Evolutionary conservation across 169 alveolate genomes (phyloP).

Genomic region (Cryptosporidium sp.): DNA sequence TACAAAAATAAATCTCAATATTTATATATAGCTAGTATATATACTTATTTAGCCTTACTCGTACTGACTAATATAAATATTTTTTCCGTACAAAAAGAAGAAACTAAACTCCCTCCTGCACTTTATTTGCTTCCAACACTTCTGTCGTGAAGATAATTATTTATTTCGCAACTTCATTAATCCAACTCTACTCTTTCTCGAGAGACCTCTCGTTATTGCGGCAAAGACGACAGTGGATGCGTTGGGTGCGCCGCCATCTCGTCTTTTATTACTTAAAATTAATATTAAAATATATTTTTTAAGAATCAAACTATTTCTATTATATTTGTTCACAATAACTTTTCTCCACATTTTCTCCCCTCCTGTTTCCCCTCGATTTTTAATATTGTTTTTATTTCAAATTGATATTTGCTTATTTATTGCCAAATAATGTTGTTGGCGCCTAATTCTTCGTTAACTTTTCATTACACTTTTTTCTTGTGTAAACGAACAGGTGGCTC

Average conservation of each 20-base stretch:
- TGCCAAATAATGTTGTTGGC: neutral
- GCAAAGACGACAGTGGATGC: constrained; percentile 34
- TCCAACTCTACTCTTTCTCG: constrained; percentile 42
- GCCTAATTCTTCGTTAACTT: neutral
- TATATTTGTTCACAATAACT: neutral
- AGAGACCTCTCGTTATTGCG: constrained; percentile 73
- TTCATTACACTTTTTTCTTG: neutral
- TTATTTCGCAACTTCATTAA: neutral
- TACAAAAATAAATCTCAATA: constrained; percentile 42
- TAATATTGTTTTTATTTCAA: too few relatives aligned
- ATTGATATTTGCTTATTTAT: too few relatives aligned
- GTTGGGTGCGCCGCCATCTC: constrained; percentile 30
- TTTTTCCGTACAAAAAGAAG: constrained; percentile 40
- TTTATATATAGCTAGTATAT: constrained; percentile 44
- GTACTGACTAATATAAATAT: constrained; percentile 15
- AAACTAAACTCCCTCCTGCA: constrained; percentile 58
- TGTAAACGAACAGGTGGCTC: neutral
- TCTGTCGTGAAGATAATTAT: constrained; percentile 23
- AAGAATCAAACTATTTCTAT: neutral
- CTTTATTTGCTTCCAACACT: constrained; percentile 34
- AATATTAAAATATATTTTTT: neutral
- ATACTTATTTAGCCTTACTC: constrained; percentile 35
- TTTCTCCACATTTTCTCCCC: neutral
- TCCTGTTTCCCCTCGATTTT: neutral
- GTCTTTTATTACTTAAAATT: neutral